Base-by-base conservation (phyloP, 2,329 filamentous ascomycete species). In the Raffaelea albimanens region DNA sequence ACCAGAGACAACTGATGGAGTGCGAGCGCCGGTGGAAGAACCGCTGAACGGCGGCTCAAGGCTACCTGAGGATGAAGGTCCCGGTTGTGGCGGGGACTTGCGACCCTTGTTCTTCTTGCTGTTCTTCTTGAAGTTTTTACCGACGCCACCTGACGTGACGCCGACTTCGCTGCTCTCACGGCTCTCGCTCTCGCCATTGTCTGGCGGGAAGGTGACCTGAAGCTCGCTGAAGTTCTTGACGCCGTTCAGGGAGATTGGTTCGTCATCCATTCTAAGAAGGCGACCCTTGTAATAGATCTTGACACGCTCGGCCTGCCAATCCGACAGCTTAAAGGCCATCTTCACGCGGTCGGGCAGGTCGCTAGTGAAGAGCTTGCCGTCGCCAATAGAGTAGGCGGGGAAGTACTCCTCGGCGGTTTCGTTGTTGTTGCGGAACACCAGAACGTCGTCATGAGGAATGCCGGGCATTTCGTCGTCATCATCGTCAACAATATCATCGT, bases 281-380 rank as follows among this genome's bases (percentile, higher is more conserved):
- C 74, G 75, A 47, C 85, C 85, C 62, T 87, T 87, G 69, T 85
- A 87, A 49, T 85, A 71, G 58, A 90, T 71, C 62, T 82, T 85
- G 59, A 88, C 69, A 42, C 73, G 67, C 25, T 64, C 63, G 8
- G 67, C 61, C 58, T 70, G 60, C 58, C 68, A 67, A 41, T 80
- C 73, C 5, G 75, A 70, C 29, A 87, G 65, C 45, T 79, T 76
- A 65, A 87, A 74, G 60, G 86, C 72, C 55, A 83, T 70, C 46
- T 77, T 80, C 5, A 81, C 77, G n/a, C 83, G 80, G 46, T 82
- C 73, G 49, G 78, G 75, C 29, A 90, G 72, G 56, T 86, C 82
- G 46, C 71, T 66, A 31, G 88, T 78, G 31, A 70, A 72, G 48
- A 90, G 67, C 59, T 85, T 82, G 42, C 84, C 85, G 59, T 87